Evolutionary conservation across 805 yeast genomes (phyloP).

Genomic region (Candida anglica): DNA sequence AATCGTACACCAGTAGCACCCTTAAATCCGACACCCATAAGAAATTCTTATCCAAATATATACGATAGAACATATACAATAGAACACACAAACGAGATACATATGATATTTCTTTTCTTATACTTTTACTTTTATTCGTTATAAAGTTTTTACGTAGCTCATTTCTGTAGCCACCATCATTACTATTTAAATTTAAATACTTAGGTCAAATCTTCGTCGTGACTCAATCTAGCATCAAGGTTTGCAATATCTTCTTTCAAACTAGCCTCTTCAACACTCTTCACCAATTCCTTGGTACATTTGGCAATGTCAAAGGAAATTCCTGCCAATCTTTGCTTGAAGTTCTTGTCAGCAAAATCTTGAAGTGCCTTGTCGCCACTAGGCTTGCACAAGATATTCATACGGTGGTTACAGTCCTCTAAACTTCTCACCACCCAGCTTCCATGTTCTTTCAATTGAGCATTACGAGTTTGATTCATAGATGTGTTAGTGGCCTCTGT

Average conservation of each 20-base stretch:
- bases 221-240: constrained; percentile 61
- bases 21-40: constrained; percentile 31
- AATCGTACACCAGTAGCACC: constrained; percentile 28
- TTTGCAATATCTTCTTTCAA: constrained; percentile 81
- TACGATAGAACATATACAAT: constrained; percentile 16
- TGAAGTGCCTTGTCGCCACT: constrained; percentile 40
- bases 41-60: constrained; percentile 30
- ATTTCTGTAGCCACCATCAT: no score
- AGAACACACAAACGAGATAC: no score
- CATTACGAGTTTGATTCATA: constrained; percentile 85
- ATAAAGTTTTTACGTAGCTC: no score
- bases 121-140: no score
- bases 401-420: constrained; percentile 79
- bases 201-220: constrained; percentile 25
- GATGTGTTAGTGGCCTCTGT: constrained; percentile 82
- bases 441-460: constrained; percentile 84
- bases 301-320: constrained; percentile 95
- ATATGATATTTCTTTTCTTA: no score
- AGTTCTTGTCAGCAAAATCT: constrained; percentile 80
- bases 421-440: constrained; percentile 85
- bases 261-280: constrained; percentile 93
- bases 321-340: constrained; percentile 92
- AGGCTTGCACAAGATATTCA: constrained; percentile 63
- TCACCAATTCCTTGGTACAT: constrained; percentile 91
- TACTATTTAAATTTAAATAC: no score